A percentile compares a stretch with the other conserved stretches of the same genome.
phyloP scores from a whole-genome alignment of 116 monocot genomes.

The Cymodocea nodosa region DNA sequence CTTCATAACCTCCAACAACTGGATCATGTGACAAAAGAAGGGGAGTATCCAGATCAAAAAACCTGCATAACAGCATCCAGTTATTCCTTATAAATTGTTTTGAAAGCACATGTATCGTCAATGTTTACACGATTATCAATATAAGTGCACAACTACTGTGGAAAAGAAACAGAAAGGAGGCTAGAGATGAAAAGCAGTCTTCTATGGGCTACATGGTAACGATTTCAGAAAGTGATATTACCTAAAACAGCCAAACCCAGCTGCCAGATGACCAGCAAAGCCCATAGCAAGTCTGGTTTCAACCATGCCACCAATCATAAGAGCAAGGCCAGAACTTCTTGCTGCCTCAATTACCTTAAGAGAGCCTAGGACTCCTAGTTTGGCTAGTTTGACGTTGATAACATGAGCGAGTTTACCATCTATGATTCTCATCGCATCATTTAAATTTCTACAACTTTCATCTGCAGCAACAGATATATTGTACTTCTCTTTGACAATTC shows the following conservation, averaged over 20 bases:
- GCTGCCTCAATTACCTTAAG: constrained; percentile 64
- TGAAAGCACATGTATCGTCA: not conserved
- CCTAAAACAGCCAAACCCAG: constrained; percentile 91
- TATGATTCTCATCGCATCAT: constrained; percentile 75
- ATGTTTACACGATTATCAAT: no score
- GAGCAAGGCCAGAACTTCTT: constrained; percentile 30
- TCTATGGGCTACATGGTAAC: not conserved
- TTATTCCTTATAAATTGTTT: not conserved
- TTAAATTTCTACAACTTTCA: constrained; percentile 85
- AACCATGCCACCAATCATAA: constrained; percentile 98
- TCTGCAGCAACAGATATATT: constrained; percentile 80
- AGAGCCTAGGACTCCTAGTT: constrained; percentile 68
- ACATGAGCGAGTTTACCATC: constrained; percentile 75
- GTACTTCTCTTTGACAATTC: constrained; percentile 58
- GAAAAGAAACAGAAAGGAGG: no score
- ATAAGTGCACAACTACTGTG: no score
- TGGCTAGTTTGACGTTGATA: constrained; percentile 87
- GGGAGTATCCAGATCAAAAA: constrained; percentile 87
- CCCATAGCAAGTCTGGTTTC: constrained; percentile 95
- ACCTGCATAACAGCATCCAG: constrained; percentile 27
- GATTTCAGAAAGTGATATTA: constrained; percentile 9
- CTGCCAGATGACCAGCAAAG: constrained; percentile 87
- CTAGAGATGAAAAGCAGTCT: no score
- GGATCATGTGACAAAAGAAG: constrained; percentile 77
- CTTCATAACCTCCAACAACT: constrained; percentile 84